A percentile compares a stretch with the other conserved stretches of the same genome.
These are phyloP conservation scores for Aspergillus pseudonomiae DNA, from an alignment of 2,329 filamentous ascomycete genomes.

Conservation along the genomic window DNA sequence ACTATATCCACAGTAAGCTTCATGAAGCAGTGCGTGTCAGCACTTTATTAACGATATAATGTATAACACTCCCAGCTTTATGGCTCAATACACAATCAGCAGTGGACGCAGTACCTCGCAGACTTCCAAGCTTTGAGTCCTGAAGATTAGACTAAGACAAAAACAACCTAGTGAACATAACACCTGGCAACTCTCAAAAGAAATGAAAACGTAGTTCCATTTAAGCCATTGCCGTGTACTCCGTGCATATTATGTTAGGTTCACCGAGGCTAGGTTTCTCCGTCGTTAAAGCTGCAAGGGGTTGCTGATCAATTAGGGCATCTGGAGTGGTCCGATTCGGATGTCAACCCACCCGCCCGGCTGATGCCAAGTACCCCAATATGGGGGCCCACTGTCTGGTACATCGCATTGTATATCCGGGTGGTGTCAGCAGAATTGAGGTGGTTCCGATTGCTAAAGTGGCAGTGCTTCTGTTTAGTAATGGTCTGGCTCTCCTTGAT, in stretches of 20 bases:
- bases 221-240: background rate
- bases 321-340: conserved; percentile 14
- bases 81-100: background rate
- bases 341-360: background rate
- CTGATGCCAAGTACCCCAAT: background rate
- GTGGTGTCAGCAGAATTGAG: conserved; percentile 17
- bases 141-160: background rate
- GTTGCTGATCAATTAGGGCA: background rate
- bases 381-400: background rate
- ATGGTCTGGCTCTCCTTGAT: background rate
- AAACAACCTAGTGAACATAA: background rate
- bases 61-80: background rate
- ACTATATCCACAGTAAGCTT: background rate
- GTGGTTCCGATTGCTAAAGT: conserved; percentile 12
- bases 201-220: background rate
- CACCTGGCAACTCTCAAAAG: background rate
- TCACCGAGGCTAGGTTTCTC: background rate
- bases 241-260: background rate
- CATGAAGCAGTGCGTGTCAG: background rate
- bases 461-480: conserved; percentile 6
- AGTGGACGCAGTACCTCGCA: background rate
- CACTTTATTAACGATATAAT: background rate
- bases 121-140: background rate
- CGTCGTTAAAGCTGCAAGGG: background rate
- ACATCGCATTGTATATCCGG: background rate